Conservation (phyloP, 352 stramenopile genomes). For the Phytophthora uliginosa region DNA sequence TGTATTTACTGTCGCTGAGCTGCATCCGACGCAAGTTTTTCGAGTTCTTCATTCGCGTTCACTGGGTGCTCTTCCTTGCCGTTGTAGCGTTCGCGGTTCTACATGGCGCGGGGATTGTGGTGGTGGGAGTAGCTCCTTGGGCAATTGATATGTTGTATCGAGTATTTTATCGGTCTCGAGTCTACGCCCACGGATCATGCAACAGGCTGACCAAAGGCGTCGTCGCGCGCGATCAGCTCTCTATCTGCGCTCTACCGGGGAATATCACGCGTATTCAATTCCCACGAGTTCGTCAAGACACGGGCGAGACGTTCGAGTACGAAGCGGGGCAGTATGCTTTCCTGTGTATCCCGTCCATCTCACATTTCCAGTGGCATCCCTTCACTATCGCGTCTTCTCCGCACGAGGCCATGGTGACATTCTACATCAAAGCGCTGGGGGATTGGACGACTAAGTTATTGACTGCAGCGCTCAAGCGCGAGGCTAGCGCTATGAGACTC, state of each 20-base stretch:
- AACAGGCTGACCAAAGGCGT: conserved; percentile 31
- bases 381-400: conserved; percentile 89
- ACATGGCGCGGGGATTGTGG: conserved; percentile 46
- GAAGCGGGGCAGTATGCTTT: conserved; percentile 82
- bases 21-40: conserved; percentile 61
- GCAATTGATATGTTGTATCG: conserved; percentile 54
- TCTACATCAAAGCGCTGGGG: conserved; percentile 72
- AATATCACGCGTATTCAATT: conserved; percentile 65
- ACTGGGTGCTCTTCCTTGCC: conserved; percentile 63
- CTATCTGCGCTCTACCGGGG: conserved; percentile 32
- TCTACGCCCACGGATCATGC: conserved; percentile 34
- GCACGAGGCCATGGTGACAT: conserved; percentile 68
- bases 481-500: conserved; percentile 42
- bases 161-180: conserved; percentile 33
- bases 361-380: conserved; percentile 87
- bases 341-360: conserved; percentile 82
- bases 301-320: conserved; percentile 45
- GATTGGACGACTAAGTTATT: conserved; percentile 76
- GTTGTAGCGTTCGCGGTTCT: conserved; percentile 51
- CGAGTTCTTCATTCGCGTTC: conserved; percentile 56
- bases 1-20: conserved; percentile 47
- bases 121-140: conserved; percentile 49
- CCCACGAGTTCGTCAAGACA: conserved; percentile 48
- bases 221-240: conserved; percentile 42
- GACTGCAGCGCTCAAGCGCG: conserved; percentile 42